Percentiles rank a stretch among this genome's conserved stretches.
These are phyloP conservation scores for Flueggea neowawraea DNA, from an alignment of 441 rosid species.

Conservation along the genomic window DNA sequence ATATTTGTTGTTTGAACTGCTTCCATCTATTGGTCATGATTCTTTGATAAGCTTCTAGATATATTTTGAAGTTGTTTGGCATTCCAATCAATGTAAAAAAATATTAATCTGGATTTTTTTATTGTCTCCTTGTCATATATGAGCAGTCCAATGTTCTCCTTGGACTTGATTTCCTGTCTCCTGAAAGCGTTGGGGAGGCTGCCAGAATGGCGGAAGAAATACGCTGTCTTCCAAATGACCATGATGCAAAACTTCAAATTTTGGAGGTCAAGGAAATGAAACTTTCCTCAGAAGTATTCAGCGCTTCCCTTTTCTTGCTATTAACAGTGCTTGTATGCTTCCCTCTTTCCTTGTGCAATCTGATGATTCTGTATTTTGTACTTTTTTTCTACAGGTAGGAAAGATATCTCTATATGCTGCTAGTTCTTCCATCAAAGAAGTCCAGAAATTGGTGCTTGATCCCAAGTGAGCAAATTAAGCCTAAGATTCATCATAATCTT, in stretches of 20 bases:
- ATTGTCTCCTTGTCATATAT: conserved; percentile 13
- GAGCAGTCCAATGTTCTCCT: conserved; percentile 88
- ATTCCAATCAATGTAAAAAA: no score
- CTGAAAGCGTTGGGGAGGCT: conserved; percentile 89
- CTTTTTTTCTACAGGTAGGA: conserved; percentile 71
- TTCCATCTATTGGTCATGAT: no score
- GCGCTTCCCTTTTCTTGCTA: conserved; percentile 14
- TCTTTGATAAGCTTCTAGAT: no score
- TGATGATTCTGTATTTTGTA: background rate
- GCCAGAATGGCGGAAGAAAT: conserved; percentile 79
- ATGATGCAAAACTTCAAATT: conserved; percentile 80
- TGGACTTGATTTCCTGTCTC: conserved; percentile 89
- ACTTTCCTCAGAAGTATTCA: no score
- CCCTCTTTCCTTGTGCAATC: conserved; percentile 6
- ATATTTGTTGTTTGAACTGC: no score
- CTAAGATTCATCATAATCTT: background rate
- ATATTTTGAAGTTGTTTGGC: no score
- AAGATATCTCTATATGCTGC: conserved; percentile 95
- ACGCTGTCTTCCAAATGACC: conserved; percentile 82
- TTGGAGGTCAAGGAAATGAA: conserved; percentile 63
- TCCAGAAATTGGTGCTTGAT: conserved; percentile 89
- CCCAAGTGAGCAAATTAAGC: conserved; percentile 66
- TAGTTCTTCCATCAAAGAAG: conserved; percentile 95
- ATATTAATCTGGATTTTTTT: background rate
- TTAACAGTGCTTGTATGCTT: background rate